Base-by-base conservation (phyloP, 805 yeast genomes). In the Kodamaea lidongshanica region DNA sequence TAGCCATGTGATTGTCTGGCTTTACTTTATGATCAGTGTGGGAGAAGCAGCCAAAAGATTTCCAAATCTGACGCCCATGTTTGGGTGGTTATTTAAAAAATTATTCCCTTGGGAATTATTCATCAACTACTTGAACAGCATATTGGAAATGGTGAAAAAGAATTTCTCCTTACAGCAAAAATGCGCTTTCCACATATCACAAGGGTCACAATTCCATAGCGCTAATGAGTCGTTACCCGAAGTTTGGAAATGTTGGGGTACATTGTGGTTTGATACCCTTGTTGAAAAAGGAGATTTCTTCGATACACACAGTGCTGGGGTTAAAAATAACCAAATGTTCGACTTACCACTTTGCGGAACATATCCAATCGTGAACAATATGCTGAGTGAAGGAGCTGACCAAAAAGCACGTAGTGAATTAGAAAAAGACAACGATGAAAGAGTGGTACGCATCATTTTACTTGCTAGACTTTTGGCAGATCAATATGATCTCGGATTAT, bases 191-290 rank as follows among this genome's bases (percentile, higher is more conserved):
- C 46, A 46, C 33, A 34, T 46, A 17, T 25, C 24, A 3, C 22
- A 50, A 5, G 44, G 62, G n/a, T 56, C 62, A n/a, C 58, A 64
- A 4, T 51, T 68, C 40, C 77, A 74, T 42, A 67, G 74, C 39
- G 62, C 70, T 28, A 67, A 72, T 48, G 89, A 81, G 48, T 70
- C 63, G 25, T 57, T 82, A 28, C 75, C 82, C 24, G 94, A 83
- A 53, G 80, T 77, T 12, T 82, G 88, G 88, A 78, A 77, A 48
- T 77, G 87, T 45, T 81, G 89, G 86, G 94, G 94, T 2, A 72
- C 86, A 0, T 50, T 83, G 23, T 82, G 92, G 89, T 83, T 73
- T 54, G 88, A 82, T 52, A 58, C 60, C 15, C 60, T 82, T 22
- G 46, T 60, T 10, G 50, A 65, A 25, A 81, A 79, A 45, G 61